A percentile compares a stretch with the other conserved stretches of the same genome.
phyloP scores from a whole-genome alignment of 768 basidiomycete species.

The Psilocybe sp. region DNA sequence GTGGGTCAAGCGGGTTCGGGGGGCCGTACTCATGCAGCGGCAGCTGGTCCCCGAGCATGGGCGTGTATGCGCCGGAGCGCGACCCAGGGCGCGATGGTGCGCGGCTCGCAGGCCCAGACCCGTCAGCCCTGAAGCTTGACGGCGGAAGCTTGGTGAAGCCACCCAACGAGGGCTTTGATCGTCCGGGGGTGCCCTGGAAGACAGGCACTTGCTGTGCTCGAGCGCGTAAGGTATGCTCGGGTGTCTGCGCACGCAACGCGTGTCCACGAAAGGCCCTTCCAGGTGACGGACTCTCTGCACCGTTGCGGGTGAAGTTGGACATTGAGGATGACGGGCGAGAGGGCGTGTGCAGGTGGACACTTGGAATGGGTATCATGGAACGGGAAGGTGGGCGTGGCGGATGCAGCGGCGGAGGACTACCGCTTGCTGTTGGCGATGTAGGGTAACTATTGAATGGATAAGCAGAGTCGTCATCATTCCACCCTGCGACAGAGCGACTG shows the following conservation, averaged over 20 bases:
- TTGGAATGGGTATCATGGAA: conserved; percentile 81
- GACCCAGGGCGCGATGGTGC: conserved; percentile 66
- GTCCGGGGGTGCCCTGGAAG: conserved; percentile 41
- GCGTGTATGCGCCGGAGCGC: conserved; percentile 63
- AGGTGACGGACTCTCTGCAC: conserved; percentile 48
- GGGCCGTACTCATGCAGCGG: conserved; percentile 65
- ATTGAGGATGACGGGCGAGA: conserved; percentile 72
- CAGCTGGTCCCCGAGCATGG: conserved; percentile 42
- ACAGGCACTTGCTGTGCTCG: conserved; percentile 58
- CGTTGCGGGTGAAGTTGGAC: conserved; percentile 51
- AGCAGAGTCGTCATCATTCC: conserved; percentile 49
- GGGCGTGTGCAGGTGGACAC: conserved; percentile 62
- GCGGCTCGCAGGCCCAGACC: conserved; percentile 31
- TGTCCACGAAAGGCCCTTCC: conserved; percentile 33
- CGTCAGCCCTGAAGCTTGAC: conserved; percentile 67
- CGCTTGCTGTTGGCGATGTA: conserved; percentile 42
- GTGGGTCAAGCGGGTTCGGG: conserved; percentile 68
- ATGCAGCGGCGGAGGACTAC: conserved; percentile 38
- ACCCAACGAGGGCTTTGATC: conserved; percentile 28
- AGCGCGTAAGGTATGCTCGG: conserved; percentile 40
- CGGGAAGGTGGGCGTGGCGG: conserved; percentile 76
- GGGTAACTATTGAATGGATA: conserved; percentile 65
- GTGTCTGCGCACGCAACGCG: conserved; percentile 39
- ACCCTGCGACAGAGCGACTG: conserved; percentile 41
- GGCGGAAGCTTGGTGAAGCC: conserved; percentile 53